Base-by-base conservation (phyloP, 78 protist species). In the Dictyostelium firmibasis region DNA sequence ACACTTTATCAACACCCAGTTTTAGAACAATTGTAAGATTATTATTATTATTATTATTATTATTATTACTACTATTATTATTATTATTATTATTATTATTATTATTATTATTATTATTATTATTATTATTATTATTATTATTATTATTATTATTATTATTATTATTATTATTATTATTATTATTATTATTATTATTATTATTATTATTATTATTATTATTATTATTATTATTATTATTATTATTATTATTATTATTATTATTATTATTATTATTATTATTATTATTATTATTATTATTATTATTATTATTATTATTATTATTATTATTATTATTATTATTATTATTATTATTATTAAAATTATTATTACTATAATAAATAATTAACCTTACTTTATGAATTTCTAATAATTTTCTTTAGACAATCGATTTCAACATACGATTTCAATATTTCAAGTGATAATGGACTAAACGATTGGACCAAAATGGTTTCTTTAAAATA, bases 1-100 rank as follows among this genome's bases (percentile, higher is more conserved):
- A 33, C 79, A 72, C 29, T 72, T 72, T 72, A 72, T 72, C 79
- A 72, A 72, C 79, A 72, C 33, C 79, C 79, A 27, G 36, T 29
- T 33, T 29, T 72, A 31, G 43, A 72, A 67, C 33, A 67, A 67
- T n/a, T 67, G 75, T 67, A 67, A 25, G 74, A 8, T 25, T 25
- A 64, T 64, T n/a, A 1, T 60, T n/a, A 9, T 16, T 14, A 74
- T 13, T 35, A 35, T 35, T 25, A 6, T 25, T 35, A 33, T 6
- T 35, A 74, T 14, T 74, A 36, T 50, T 50, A 33, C 4, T 10
- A 70, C 7, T 27, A 29, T 74, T 35, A 7, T 33, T 35, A 14
- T 33, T 0, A 9, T 31, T 72, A 11, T 16, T 50, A 20, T 67
- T 20, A 38, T 38, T 38, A 38, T 38, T 38, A 38, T 38, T 38